Base-by-base conservation (phyloP, 2,329 filamentous ascomycete genomes). In the Waltergamsia citrina region DNA sequence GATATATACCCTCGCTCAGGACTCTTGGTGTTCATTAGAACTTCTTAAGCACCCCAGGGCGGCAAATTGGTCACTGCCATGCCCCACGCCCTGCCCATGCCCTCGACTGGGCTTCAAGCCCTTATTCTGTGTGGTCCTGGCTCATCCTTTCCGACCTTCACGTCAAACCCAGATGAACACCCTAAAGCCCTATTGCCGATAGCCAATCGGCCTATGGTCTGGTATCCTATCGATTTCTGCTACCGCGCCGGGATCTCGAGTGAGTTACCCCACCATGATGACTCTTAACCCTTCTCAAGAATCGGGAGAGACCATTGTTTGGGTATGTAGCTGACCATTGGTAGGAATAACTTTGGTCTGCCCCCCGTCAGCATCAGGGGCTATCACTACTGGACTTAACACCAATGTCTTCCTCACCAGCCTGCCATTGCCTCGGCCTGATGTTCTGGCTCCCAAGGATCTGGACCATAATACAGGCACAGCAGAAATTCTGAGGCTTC, bases 201-300 rank as follows among this genome's bases (percentile, higher is more conserved):
- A 39, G 85, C 85, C 23, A 92, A 92, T 54, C 63, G 85, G 45
- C 85, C 85, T 2, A 92, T 92, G 85, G 80, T 92, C 29, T 90
- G 85, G 82, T 92, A 92, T 54, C 80, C 85, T 6, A 73, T 92
- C 26, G 84, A 90, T 48, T 90, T 85, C 62, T 90, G 84, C 58
- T 83, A 86, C 51, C 76, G 84, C 24, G 84, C 81, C 55, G 84
- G 85, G 45, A 75, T 88, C 43, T 83, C 79, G 49, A 69, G 81
- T 84, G 57, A 57, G 72, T 56, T 29, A 32, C 33, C 22, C 29
- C 32, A 5, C 26, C 26, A 14, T 10, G 26, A 28, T 21, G 4
- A 10, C 10, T 23, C 12, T 18, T 22, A 9, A 24, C n/a, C 22
- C n/a, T 24, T 8, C n/a, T 24, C 22, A 24, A n/a, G n/a, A n/a